A percentile compares a stretch with the other conserved stretches of the same genome.
phyloP scores from a whole-genome alignment of 495 filamentous ascomycete species.

The Aspergillus bertholletiae region DNA sequence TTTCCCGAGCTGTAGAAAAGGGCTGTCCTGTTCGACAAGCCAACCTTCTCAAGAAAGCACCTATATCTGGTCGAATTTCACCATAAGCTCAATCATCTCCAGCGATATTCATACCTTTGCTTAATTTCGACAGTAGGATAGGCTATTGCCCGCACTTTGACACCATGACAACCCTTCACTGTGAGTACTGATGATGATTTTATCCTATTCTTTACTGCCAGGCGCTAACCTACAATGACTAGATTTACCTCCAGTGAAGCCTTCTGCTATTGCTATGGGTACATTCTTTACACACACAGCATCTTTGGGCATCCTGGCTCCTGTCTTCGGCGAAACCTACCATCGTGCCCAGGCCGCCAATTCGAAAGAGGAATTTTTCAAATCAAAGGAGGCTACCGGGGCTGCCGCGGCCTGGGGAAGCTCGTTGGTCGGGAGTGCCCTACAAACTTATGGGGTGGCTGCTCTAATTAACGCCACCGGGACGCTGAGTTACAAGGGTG shows the following conservation, averaged over 20 bases:
- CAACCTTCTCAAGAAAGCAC: background rate
- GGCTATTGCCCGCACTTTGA: background rate
- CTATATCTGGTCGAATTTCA: background rate
- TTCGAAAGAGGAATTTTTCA: slow-evolving; percentile 93
- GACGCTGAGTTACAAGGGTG: slow-evolving; percentile 92
- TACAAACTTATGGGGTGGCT: slow-evolving; percentile 93
- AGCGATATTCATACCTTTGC: background rate
- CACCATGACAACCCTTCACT: slow-evolving; percentile 62
- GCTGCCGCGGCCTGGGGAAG: slow-evolving; percentile 89
- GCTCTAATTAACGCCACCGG: slow-evolving; percentile 94
- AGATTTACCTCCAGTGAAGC: slow-evolving; percentile 97
- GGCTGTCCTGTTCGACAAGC: background rate
- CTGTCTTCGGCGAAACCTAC: slow-evolving; percentile 93
- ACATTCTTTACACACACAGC: slow-evolving; percentile 90
- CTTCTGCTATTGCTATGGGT: slow-evolving; percentile 93
- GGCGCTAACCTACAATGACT: slow-evolving; percentile 4
- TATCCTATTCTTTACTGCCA: background rate
- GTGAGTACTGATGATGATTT: slow-evolving; percentile 38
- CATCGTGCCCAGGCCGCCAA: slow-evolving; percentile 87
- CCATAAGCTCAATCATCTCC: background rate
- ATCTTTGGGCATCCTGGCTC: slow-evolving; percentile 76
- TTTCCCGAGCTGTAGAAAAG: background rate
- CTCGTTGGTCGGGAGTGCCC: slow-evolving; percentile 79
- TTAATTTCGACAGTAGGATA: background rate
- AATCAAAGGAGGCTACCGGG: slow-evolving; percentile 84